Evolutionary conservation across 2,329 filamentous ascomycete species (phyloP), one percentile per base, ranked within the genome.

Genomic region (Zelopaecilomyces penicillatus): DNA sequence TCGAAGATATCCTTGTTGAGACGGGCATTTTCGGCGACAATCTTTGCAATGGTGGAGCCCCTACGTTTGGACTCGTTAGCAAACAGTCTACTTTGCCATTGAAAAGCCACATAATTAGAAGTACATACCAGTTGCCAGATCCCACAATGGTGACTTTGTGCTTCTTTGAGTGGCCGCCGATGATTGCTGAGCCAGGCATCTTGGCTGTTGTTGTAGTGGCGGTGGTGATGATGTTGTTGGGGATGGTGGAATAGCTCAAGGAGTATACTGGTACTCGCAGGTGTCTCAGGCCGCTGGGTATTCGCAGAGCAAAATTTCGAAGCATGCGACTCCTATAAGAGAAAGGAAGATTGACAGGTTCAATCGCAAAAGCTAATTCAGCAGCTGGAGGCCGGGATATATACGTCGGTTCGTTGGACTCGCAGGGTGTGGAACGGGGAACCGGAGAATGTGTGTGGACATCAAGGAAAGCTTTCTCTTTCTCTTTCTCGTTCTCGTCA

Each of bases 1-100:
- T 97, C 87, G 62, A 97, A 98, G 37, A 96, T 62, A 30, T 88
- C 77, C 7, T 82, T 75, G 67, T 95, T 75, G 52, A 76, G 81
- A 50, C 77, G 80, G 33, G 88, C 85, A 69, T 95, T 98, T 67
- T 98, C 91, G 55, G 90, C 90, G 42, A 96, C 79, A 50, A 98
- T 94, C 70, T 98, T 98, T 63, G 90, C 83, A 67, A 98, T 96
- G 48, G 93, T 95, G 49, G 89, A 95, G 57, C 93, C 93, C 90
- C 87, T 93, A 10, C 5, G 9, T 10, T 28, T 4, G 36, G 12
- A 39, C 30, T 8, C 6, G 7, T 37, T 19, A 19, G n/a, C 12
- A 39, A 28, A 27, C 37, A 12, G 27, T 8, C 28, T 31, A 5
- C 27, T 26, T 32, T 4, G 12, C 40, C 32, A 5, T 3, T 27